Conservation (phyloP, 2,329 filamentous ascomycete genomes). For the Herpotrichia juniperi region DNA sequence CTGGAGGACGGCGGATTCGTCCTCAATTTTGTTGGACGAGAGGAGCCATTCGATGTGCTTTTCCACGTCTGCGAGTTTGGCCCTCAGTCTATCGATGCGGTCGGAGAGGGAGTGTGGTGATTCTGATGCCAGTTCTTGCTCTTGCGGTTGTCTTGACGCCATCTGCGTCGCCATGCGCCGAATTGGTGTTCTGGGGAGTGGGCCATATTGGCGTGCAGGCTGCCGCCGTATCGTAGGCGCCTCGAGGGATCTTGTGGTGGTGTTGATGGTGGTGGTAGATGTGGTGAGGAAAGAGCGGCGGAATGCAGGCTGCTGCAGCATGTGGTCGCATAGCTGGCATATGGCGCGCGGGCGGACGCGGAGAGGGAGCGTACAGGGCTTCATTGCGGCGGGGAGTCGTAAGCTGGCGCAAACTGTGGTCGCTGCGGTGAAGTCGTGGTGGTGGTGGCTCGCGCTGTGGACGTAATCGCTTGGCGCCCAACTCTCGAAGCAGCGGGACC, state of each 20-base stretch:
- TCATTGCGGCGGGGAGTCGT: constrained; percentile 27
- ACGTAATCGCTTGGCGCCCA: too few relatives aligned
- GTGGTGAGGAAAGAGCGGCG: constrained; percentile 35
- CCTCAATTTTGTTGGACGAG: constrained; percentile 34
- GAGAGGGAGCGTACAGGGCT: constrained; percentile 31
- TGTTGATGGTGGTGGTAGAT: constrained; percentile 12
- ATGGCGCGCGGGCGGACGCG: constrained; percentile 35
- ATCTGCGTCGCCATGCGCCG: constrained; percentile 30
- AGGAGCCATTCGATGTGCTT: constrained; percentile 31
- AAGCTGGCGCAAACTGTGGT: background rate
- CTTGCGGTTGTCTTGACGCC: constrained; percentile 19
- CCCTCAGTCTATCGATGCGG: constrained; percentile 25
- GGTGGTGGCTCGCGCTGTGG: too few relatives aligned
- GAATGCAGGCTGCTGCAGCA: constrained; percentile 32
- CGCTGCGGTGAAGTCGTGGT: constrained; percentile 1
- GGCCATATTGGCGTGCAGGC: constrained; percentile 20
- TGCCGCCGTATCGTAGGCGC: constrained; percentile 32
- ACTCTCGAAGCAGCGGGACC: constrained; percentile 11
- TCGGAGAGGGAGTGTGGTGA: constrained; percentile 19
- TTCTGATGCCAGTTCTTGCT: constrained; percentile 20
- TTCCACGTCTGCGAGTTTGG: constrained; percentile 31
- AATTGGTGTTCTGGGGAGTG: constrained; percentile 19
- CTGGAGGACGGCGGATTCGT: constrained; percentile 25
- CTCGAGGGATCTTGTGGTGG: constrained; percentile 11
- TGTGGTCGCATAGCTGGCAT: constrained; percentile 43